Evolutionary conservation across 108 stramenopile species (phyloP), one percentile per base, ranked within the genome.

Genomic region (Skeletonema grethae): DNA sequence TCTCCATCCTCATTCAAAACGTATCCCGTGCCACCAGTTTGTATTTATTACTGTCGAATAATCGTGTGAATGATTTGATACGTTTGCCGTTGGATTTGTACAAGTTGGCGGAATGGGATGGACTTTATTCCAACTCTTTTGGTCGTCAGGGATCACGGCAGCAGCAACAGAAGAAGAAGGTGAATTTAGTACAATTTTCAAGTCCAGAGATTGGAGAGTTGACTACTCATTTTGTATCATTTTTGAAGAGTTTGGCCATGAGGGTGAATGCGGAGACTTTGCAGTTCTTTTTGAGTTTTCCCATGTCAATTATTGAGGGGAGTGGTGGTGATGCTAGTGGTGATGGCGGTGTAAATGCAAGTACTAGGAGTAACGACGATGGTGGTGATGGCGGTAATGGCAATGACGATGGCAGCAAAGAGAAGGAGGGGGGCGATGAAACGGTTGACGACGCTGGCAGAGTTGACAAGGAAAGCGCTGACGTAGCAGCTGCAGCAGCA

Each of bases 1-100:
- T 89, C 25, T 92, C 91, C 53, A 95, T 95, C 71, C 72, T 95
- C 43, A 82, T 95, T 4, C 94, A 95, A 75, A 95, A 95, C 57
- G 94, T 92, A 4, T 87, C 84, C n/a, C 85, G 86, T 36, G 88
- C 88, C 8, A 95, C 94, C 2, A 89, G 90, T 9, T 72, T 95
- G 30, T 95, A 91, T 60, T 84, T 92, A 59, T 73, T 95, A 11
- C 70, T 95, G 18, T 91, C 90, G 43, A 92, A 91, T 79, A 89
- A 92, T 75, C 79, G 84, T 46, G 75, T 95, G 61, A 95, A 91
- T 56, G 82, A 89, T n/a, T 75, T 95, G 31, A 90, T 92, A 63
- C 57, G 81, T n/a, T 71, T 92, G 41, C 89, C 90, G 1, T 67
- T 95, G 31, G 87, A 89, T 39, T 57, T 77, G 10, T 92, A 92